Conservation (phyloP, 2,329 filamentous ascomycete species). For the Lomentospora prolificans region DNA sequence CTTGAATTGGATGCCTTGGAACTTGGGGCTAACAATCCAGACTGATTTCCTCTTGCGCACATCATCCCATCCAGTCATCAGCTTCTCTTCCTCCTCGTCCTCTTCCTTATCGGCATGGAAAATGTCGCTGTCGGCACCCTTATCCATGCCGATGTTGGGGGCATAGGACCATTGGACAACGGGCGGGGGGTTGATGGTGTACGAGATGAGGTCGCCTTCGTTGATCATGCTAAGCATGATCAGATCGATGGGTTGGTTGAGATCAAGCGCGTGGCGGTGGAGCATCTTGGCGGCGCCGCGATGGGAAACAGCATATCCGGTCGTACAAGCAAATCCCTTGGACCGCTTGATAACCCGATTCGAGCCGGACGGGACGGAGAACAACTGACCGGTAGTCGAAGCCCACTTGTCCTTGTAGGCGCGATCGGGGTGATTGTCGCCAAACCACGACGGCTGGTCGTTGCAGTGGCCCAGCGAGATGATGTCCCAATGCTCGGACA, state of each 20-base stretch:
- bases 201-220: constrained; percentile 14
- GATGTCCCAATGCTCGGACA: constrained; percentile 16
- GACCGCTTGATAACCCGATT: constrained; percentile 17
- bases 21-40: constrained; percentile 4
- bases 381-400: neutral
- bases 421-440: neutral
- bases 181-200: constrained; percentile 16
- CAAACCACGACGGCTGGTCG: constrained; percentile 8
- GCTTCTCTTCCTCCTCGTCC: neutral
- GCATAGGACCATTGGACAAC: constrained; percentile 19
- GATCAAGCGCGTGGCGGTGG: constrained; percentile 13
- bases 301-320: constrained; percentile 18
- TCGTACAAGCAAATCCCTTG: constrained; percentile 17
- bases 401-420: constrained; percentile 6
- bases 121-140: constrained; percentile 16
- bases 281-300: constrained; percentile 20
- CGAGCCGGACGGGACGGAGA: constrained; percentile 6
- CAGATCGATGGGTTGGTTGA: constrained; percentile 18
- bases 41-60: neutral
- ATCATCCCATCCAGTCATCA: neutral
- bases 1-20: constrained; percentile 2
- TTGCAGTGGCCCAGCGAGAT: constrained; percentile 17
- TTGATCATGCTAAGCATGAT: constrained; percentile 16
- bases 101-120: constrained; percentile 5
- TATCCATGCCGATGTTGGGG: constrained; percentile 14